Base-by-base conservation (phyloP, 1,139 yeast species). In the Geotrichum candidum region DNA sequence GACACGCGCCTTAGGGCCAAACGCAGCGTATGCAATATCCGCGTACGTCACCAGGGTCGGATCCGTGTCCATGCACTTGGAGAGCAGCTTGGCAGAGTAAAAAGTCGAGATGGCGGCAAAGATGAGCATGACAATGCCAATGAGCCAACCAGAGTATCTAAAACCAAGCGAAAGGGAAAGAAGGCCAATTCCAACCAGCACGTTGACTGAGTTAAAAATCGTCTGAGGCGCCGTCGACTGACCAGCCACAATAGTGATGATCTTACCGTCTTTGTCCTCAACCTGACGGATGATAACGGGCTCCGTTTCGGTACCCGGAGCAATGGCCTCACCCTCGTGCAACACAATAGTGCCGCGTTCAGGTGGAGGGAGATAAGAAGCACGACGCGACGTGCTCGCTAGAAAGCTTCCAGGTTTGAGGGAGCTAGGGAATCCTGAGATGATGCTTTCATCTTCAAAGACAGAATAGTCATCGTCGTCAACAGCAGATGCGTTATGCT, bases 161-260 rank as follows among this genome's bases (percentile, higher is more conserved):
- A 92, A 77, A 0, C 94, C 98, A 68, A 87, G 80, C 0, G 97
- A 96, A 57, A 92, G 78, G 0, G 97, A 87, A 48, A 92, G 79
- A 69, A 92, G 80, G 2, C 96, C 97, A 55, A 92, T 84, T 0
- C 97, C 98, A 69, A 91, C 84, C 52, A 90, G 60, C 0, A 91
- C 88, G 72, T 92, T 92, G 61, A 91, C 86, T 2, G 96, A 85
- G 72, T 92, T 92, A 77, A 92, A 90, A 27, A 89, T 78, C 0
- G 98, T 92, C 73, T 92, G 98, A 0, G 92, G 87, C 0, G 85
- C 87, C 0, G 97, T 91, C 2, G 96, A 88, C 72, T 87, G 95
- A 53, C 95, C 92, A 7, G 88, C 88, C 54, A 88, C 80, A 60
- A 88, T 84, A 0, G 94, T 87, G 52, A 87, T 82, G n/a, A 85